Conservation (phyloP, 169 alveolate genomes). For the Blepharisma undulans region DNA sequence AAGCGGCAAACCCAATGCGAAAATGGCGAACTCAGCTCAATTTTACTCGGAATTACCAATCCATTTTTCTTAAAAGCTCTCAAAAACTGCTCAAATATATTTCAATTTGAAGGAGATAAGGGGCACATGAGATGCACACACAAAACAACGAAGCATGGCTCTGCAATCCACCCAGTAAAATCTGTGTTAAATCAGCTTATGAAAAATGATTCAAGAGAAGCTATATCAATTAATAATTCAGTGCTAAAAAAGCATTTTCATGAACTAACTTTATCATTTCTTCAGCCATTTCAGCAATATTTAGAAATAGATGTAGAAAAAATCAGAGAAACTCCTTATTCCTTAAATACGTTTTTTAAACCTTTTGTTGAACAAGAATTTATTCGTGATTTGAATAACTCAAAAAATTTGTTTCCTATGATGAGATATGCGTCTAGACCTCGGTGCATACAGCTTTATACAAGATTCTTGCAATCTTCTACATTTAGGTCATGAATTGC, state of each 20-base stretch:
- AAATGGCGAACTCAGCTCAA: background rate
- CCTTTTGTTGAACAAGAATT: constrained; percentile 31
- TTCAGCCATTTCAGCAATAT: constrained; percentile 29
- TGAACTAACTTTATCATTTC: constrained; percentile 15
- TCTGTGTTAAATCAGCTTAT: constrained; percentile 1
- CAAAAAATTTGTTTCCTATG: background rate
- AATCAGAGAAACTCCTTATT: constrained; percentile 6
- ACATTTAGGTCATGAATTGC: constrained; percentile 25
- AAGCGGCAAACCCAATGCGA: background rate
- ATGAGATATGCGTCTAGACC: background rate
- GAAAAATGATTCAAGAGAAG: background rate
- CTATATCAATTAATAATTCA: background rate
- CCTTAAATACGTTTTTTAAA: background rate
- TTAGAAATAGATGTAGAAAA: background rate
- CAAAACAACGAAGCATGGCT: background rate
- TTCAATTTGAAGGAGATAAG: background rate
- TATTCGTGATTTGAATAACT: background rate
- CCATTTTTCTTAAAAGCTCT: constrained; percentile 34
- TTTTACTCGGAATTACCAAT: constrained; percentile 27
- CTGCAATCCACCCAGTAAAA: background rate
- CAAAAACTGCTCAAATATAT: background rate
- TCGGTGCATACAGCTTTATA: background rate
- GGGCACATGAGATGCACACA: background rate
- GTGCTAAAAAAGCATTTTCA: background rate
- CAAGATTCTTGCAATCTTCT: background rate